Percentiles rank a stretch among this genome's conserved stretches.
These are phyloP conservation scores for Wallacemonas sp. DNA, from an alignment of 208 protist species.

Conservation along the genomic window DNA sequence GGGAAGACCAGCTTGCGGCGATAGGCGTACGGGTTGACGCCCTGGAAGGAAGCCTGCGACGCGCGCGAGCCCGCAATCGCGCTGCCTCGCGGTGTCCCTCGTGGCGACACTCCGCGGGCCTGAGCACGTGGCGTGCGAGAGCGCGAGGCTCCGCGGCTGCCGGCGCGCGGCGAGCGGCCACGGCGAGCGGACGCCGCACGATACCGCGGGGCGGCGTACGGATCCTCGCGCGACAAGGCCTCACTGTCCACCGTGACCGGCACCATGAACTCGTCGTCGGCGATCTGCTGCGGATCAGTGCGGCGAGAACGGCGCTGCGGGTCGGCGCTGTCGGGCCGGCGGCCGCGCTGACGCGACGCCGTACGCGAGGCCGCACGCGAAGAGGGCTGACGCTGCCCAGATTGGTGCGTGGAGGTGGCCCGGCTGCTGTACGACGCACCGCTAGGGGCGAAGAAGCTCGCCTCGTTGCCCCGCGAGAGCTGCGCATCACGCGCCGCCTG, in stretches of 20 bases:
- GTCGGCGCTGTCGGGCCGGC: neutral
- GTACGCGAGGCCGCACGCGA: neutral
- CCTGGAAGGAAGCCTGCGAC: slow-evolving; percentile 10
- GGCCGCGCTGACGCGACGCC: neutral
- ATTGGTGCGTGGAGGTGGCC: neutral
- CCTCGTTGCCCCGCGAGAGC: neutral
- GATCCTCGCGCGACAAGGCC: slow-evolving; percentile 12
- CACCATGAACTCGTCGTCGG: slow-evolving; percentile 13
- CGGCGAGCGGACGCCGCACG: slow-evolving; percentile 20
- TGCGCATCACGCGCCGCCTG: slow-evolving; percentile 12
- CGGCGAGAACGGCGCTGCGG: neutral
- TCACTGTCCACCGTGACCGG: slow-evolving; percentile 12
- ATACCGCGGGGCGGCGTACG: slow-evolving; percentile 10
- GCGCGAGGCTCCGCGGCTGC: neutral
- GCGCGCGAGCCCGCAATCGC: neutral
- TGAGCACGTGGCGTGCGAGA: slow-evolving; percentile 4
- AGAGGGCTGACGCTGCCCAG: neutral
- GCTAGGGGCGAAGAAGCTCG: neutral
- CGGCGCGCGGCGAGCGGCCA: slow-evolving; percentile 6
- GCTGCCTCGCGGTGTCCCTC: slow-evolving; percentile 1
- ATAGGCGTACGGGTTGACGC: slow-evolving; percentile 29
- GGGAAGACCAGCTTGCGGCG: slow-evolving; percentile 41
- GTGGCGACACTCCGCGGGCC: neutral
- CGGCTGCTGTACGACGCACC: neutral
- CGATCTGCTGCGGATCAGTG: neutral